Evolutionary conservation across 345 rosid species (phyloP), one percentile per base, ranked within the genome.

Genomic region (Ceriops tagal): DNA sequence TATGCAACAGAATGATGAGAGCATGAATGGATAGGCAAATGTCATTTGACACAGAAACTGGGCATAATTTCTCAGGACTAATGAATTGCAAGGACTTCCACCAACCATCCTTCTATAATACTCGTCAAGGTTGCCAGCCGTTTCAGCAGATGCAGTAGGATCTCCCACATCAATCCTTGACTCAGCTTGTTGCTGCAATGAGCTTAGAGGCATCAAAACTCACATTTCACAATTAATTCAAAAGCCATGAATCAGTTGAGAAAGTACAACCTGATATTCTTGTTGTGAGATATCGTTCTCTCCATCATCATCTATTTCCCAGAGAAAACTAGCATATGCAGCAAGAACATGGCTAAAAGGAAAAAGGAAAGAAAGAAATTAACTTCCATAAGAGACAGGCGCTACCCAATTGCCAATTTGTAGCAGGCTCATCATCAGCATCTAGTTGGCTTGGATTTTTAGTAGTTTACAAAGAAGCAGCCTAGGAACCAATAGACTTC

Each of bases 271-370:
- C 89, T 83, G 67, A 22, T 71, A 47, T 66, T 77, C 73, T 55
- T 67, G 52, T 69, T 51, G 64, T 70, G 61, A 47, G 8, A 2
- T 51, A 26, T 75, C 74, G 49, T 69, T 79, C 32, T 75, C 82
- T n/a, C 60, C 82, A 3, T 62, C 65, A 46, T 35, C 72, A 21
- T 62, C 75, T 52, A 75, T 51, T 71, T 75, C 90, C 98, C 96
- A 90, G 59, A 90, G 75, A 78, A 92, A 89, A 63, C 86, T 62
- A 13, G 96, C 95, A 73, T 87, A 88, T 71, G 91, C 96, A 13
- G 87, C 98, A 2, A 88, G 84, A 70, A 88, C 82, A 64, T 83
- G 47, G 75, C 95, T 92, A 83, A 34, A 66, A 58, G 47, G 60
- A 66, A 61, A 79, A 51, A 61, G 11, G 18, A 15, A 31, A 61